A percentile compares a stretch with the other conserved stretches of the same genome.
These are phyloP conservation scores for Candida pseudofarinosa DNA, from an alignment of 805 yeast species.

Conservation along the genomic window DNA sequence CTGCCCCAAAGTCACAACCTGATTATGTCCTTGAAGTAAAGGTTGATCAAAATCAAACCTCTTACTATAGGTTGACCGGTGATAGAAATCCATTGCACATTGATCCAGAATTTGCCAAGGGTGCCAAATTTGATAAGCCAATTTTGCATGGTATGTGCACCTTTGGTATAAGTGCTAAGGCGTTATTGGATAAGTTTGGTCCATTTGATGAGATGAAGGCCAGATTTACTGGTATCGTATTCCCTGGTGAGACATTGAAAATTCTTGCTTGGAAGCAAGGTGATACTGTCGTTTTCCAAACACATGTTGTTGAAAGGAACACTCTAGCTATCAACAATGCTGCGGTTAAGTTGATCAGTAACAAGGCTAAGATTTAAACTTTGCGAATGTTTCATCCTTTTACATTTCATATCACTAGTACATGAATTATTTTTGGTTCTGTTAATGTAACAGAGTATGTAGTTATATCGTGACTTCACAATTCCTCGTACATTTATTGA, in stretches of 20 bases:
- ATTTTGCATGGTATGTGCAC: slow-evolving; percentile 91
- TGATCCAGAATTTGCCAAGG: slow-evolving; percentile 86
- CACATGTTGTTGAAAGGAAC: slow-evolving; percentile 74
- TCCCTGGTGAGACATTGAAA: slow-evolving; percentile 87
- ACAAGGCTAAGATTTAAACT: slow-evolving; percentile 36
- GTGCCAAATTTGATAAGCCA: slow-evolving; percentile 81
- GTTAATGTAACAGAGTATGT: too few species aligned
- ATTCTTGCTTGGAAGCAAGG: slow-evolving; percentile 83
- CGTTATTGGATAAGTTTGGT: slow-evolving; percentile 76
- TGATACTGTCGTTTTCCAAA: slow-evolving; percentile 70
- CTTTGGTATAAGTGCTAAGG: slow-evolving; percentile 77
- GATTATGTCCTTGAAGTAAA: slow-evolving; percentile 58
- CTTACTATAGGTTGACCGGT: slow-evolving; percentile 86
- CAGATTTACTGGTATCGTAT: slow-evolving; percentile 86
- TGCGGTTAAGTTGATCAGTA: slow-evolving; percentile 58
- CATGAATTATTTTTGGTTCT: too few species aligned
- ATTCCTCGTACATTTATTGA: too few species aligned
- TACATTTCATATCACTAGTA: too few species aligned
- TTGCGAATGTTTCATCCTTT: too few species aligned
- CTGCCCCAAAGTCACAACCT: slow-evolving; percentile 60
- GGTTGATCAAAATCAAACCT: slow-evolving; percentile 73
- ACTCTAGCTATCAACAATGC: slow-evolving; percentile 81
- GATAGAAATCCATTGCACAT: slow-evolving; percentile 95
- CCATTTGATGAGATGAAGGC: slow-evolving; percentile 79
- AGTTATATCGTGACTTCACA: too few species aligned